phyloP scores from a whole-genome alignment of 1,284 basidiomycete species.

The Psilocybe mexicana region DNA sequence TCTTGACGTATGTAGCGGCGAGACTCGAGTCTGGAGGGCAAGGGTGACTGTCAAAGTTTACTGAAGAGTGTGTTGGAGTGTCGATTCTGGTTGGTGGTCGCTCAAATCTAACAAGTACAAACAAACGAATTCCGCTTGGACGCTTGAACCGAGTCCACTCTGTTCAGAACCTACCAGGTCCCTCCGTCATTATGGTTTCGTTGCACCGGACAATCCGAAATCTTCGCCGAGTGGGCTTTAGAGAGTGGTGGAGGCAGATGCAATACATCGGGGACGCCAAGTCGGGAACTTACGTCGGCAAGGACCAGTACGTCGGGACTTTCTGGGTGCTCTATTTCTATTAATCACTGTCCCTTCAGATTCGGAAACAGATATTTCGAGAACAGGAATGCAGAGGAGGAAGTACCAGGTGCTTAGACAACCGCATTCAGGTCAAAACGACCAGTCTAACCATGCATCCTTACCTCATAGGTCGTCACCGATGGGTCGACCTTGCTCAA shows the following conservation, averaged over 20 bases:
- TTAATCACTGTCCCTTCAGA: conserved; percentile 38
- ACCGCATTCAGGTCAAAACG: background rate
- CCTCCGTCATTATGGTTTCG: conserved; percentile 59
- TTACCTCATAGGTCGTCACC: conserved; percentile 69
- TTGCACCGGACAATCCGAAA: conserved; percentile 75
- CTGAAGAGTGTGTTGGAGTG: background rate
- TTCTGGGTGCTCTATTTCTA: conserved; percentile 4
- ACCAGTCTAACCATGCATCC: background rate
- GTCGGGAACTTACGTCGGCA: conserved; percentile 75
- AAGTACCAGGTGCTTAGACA: conserved; percentile 70
- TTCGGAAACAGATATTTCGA: conserved; percentile 93
- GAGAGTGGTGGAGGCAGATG: conserved; percentile 83
- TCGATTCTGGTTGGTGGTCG: background rate
- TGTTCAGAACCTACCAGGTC: background rate
- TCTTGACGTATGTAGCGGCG: too few species aligned
- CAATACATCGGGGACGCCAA: conserved; percentile 94
- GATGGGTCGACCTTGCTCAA: conserved; percentile 92
- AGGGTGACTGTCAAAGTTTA: background rate
- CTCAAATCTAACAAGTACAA: background rate
- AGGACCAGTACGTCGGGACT: conserved; percentile 69
- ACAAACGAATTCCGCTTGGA: background rate
- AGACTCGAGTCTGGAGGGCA: background rate
- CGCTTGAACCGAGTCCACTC: background rate
- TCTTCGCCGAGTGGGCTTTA: conserved; percentile 72
- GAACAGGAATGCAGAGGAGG: conserved; percentile 83